phyloP scores from a whole-genome alignment of 768 basidiomycete species.

The Tremella fuciformis region DNA sequence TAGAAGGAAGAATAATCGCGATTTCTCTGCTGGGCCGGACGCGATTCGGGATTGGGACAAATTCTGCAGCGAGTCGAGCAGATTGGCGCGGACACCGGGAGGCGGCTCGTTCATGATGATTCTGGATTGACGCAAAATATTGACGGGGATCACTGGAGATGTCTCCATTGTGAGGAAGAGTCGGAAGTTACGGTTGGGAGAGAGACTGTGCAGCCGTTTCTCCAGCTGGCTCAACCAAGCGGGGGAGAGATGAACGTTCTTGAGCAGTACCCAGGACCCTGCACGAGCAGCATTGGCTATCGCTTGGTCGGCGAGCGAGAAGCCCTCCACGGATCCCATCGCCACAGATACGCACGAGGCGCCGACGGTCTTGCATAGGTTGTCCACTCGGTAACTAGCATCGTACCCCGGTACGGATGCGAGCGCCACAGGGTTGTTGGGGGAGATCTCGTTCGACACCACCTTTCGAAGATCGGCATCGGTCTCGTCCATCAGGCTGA shows the following conservation, averaged over 20 bases:
- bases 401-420: slow-evolving; percentile 95
- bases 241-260: slow-evolving; percentile 94
- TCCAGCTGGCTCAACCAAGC: slow-evolving; percentile 94
- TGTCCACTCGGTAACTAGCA: slow-evolving; percentile 75
- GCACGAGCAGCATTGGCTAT: slow-evolving; percentile 87
- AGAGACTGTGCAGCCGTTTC: slow-evolving; percentile 90
- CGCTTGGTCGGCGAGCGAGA: slow-evolving; percentile 89
- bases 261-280: slow-evolving; percentile 93
- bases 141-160: slow-evolving; percentile 89
- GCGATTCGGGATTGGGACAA: slow-evolving; percentile 67
- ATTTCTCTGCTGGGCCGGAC: slow-evolving; percentile 88
- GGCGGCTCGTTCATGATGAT: slow-evolving; percentile 99
- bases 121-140: slow-evolving; percentile 91
- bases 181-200: slow-evolving; percentile 85
- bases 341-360: slow-evolving; percentile 83
- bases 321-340: slow-evolving; percentile 99
- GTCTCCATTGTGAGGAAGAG: slow-evolving; percentile 98
- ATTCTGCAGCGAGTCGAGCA: slow-evolving; percentile 78
- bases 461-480: slow-evolving; percentile 72
- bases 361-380: slow-evolving; percentile 58
- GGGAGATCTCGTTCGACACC: slow-evolving; percentile 73
- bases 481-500: slow-evolving; percentile 71
- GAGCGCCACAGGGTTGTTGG: slow-evolving; percentile 79
- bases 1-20: slow-evolving; percentile 87
- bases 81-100: slow-evolving; percentile 92